These are phyloP conservation scores for Oxyria digyna DNA, from an alignment of 148 eudicot genomes.

Conservation along the genomic window DNA sequence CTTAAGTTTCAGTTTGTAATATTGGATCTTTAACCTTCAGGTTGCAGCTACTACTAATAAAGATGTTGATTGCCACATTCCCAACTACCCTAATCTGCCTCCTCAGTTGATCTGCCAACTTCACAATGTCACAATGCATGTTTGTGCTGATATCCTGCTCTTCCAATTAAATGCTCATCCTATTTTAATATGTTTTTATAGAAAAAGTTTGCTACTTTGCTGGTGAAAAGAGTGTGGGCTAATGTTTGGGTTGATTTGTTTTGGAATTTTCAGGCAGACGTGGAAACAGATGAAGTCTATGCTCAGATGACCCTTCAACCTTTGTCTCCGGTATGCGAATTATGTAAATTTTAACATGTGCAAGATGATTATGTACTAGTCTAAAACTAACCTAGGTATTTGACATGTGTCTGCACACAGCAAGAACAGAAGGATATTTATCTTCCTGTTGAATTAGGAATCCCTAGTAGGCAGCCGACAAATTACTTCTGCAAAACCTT, in stretches of 20 bases:
- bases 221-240: background rate
- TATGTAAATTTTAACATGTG: background rate
- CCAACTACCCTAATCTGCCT: slow-evolving; percentile 80
- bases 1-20: slow-evolving; percentile 9
- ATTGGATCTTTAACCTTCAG: slow-evolving; percentile 28
- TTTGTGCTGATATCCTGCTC: slow-evolving; percentile 36
- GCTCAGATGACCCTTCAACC: slow-evolving; percentile 99
- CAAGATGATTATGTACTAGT: background rate
- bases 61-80: slow-evolving; percentile 86
- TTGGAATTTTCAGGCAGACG: slow-evolving; percentile 65
- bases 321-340: slow-evolving; percentile 48
- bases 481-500: slow-evolving; percentile 97
- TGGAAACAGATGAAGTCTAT: slow-evolving; percentile 95
- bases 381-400: background rate
- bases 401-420: slow-evolving; percentile 22
- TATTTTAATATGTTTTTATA: background rate
- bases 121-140: slow-evolving; percentile 98
- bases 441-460: slow-evolving; percentile 89
- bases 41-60: slow-evolving; percentile 91
- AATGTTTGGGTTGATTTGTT: slow-evolving; percentile 4
- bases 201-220: background rate
- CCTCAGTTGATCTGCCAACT: slow-evolving; percentile 93
- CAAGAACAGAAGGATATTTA: slow-evolving; percentile 95
- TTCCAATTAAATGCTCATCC: background rate
- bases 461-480: slow-evolving; percentile 91